Conservation (phyloP, 805 yeast genomes). For the Pichia paraexigua region DNA sequence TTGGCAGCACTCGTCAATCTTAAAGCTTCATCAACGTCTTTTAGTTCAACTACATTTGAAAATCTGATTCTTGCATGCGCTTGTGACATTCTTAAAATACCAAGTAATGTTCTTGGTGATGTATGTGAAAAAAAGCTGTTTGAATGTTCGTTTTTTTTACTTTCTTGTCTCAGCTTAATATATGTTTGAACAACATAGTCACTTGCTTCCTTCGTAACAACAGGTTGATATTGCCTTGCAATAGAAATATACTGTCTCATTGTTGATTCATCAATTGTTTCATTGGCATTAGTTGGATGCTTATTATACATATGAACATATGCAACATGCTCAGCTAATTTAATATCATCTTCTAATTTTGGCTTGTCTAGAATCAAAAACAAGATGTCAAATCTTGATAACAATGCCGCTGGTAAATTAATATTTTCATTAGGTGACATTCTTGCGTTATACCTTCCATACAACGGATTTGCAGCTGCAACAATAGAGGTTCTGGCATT, state of each 20-base stretch:
- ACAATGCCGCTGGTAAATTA: constrained; percentile 90
- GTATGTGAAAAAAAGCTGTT: constrained; percentile 79
- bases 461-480: constrained; percentile 98
- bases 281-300: constrained; percentile 72
- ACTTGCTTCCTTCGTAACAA: constrained; percentile 73
- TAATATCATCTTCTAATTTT: constrained; percentile 67
- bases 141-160: constrained; percentile 70
- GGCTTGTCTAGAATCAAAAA: constrained; percentile 85
- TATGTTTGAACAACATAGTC: constrained; percentile 81
- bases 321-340: constrained; percentile 88
- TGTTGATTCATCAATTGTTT: constrained; percentile 69
- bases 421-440: constrained; percentile 92
- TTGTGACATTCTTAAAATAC: constrained; percentile 86
- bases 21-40: constrained; percentile 93
- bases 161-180: constrained; percentile 87
- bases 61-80: constrained; percentile 89
- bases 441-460: constrained; percentile 87
- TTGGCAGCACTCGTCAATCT: constrained; percentile 83
- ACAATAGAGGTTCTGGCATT: constrained; percentile 92
- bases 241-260: constrained; percentile 82
- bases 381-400: constrained; percentile 89
- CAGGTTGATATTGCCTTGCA: constrained; percentile 82
- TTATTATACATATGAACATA: constrained; percentile 89
- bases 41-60: constrained; percentile 56
- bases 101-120: constrained; percentile 91